A percentile compares a stretch with the other conserved stretches of the same genome.
These are phyloP conservation scores for Psophocarpus tetragonolobus DNA, from an alignment of 306 rosid genomes.

Conservation along the genomic window DNA sequence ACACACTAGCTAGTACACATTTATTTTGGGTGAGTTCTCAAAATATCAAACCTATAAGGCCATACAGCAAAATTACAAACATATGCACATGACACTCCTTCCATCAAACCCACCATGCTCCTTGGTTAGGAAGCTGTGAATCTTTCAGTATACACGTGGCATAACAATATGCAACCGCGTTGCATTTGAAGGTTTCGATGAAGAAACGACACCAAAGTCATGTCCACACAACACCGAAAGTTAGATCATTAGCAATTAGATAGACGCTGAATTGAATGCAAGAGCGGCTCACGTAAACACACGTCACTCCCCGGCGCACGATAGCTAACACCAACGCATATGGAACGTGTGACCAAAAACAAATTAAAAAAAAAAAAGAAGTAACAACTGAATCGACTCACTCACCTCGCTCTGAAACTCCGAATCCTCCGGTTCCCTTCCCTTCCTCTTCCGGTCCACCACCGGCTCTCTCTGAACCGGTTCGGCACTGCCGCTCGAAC, in stretches of 20 bases:
- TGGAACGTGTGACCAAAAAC: background rate
- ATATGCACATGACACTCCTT: background rate
- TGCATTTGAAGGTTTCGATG: background rate
- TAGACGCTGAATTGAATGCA: conserved; percentile 18
- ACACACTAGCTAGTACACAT: background rate
- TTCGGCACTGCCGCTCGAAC: conserved; percentile 56
- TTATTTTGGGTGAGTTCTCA: background rate
- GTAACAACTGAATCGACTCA: background rate
- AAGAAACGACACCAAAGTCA: background rate
- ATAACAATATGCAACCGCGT: background rate
- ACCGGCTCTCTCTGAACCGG: conserved; percentile 31
- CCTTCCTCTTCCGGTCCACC: conserved; percentile 65
- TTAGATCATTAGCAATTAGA: background rate
- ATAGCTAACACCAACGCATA: conserved; percentile 20
- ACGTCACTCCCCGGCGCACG: conserved; percentile 38
- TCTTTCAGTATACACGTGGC: conserved; percentile 25
- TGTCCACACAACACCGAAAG: conserved; percentile 9
- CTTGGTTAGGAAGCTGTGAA: conserved; percentile 5
- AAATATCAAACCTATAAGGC: background rate
- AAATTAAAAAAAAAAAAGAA: too few species aligned
- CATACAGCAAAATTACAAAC: background rate
- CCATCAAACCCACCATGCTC: background rate
- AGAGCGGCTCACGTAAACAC: conserved; percentile 27
- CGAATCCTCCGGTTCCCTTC: conserved; percentile 48
- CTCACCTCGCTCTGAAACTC: conserved; percentile 69